A percentile compares a stretch with the other conserved stretches of the same genome.
Evolutionary conservation across 768 basidiomycete genomes (phyloP).

Genomic region (Chalciporus piperatus): DNA sequence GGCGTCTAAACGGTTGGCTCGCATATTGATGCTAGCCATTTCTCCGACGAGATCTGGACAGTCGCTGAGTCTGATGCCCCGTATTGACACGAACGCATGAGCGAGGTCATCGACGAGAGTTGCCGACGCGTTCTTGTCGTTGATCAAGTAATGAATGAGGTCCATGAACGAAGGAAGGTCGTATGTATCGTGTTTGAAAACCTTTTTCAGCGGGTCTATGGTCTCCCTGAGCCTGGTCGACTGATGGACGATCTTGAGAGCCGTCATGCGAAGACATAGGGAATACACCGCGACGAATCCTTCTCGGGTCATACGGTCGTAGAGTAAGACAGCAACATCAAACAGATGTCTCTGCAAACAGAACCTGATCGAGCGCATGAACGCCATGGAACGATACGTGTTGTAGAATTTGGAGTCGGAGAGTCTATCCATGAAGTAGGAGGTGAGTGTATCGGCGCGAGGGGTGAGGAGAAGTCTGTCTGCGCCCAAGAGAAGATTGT

Average conservation of each 20-base stretch:
- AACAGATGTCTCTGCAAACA: conserved; percentile 40
- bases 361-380: conserved; percentile 38
- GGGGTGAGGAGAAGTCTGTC: conserved; percentile 26
- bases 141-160: conserved; percentile 21
- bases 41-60: conserved; percentile 34
- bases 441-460: conserved; percentile 15
- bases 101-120: conserved; percentile 22
- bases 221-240: conserved; percentile 1
- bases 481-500: conserved; percentile 25
- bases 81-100: conserved; percentile 18
- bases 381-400: conserved; percentile 30
- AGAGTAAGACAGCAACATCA: conserved; percentile 38
- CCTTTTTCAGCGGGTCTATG: conserved; percentile 1
- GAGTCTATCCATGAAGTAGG: conserved; percentile 22
- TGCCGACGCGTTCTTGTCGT: conserved; percentile 12
- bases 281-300: conserved; percentile 37
- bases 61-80: conserved; percentile 20
- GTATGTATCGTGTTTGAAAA: conserved; percentile 16
- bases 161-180: conserved; percentile 26
- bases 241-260: conserved; percentile 25
- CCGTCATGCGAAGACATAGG: conserved; percentile 42
- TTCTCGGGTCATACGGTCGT: conserved; percentile 40
- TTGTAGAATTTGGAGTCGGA: conserved; percentile 28
- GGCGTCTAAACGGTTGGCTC: conserved; percentile 30
- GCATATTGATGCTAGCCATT: conserved; percentile 37